Conservation (phyloP, 352 stramenopile genomes). For the Globisporangium emineosum region DNA sequence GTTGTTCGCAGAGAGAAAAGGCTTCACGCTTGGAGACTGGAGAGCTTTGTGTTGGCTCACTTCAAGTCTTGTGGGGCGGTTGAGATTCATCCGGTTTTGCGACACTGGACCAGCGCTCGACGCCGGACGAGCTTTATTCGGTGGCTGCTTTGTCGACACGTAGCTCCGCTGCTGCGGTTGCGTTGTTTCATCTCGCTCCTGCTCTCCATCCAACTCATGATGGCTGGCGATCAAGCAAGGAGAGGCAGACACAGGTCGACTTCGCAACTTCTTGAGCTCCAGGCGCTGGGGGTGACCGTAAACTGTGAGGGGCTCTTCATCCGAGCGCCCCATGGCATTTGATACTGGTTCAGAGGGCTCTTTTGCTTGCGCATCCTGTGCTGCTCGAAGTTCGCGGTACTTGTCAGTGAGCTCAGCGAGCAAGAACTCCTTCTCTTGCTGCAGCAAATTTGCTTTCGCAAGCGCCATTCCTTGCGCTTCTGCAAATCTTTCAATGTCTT, state of each 20-base stretch:
- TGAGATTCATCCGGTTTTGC: conserved; percentile 2
- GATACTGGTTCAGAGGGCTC: conserved; percentile 6
- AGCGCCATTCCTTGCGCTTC: conserved; percentile 35
- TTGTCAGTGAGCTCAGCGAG: conserved; percentile 46
- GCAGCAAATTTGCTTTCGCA: conserved; percentile 33
- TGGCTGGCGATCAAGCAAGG: conserved; percentile 16
- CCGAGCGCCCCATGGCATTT: background rate
- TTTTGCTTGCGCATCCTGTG: conserved; percentile 16
- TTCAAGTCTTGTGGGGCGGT: background rate
- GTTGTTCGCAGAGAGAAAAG: background rate
- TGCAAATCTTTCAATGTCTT: conserved; percentile 9
- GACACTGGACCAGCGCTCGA: conserved; percentile 14
- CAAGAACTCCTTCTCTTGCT: conserved; percentile 59
- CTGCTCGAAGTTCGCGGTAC: conserved; percentile 33
- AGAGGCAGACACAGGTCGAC: conserved; percentile 25
- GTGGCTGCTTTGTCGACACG: background rate
- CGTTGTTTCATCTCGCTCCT: conserved; percentile 3
- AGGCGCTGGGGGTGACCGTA: conserved; percentile 49
- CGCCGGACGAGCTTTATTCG: background rate
- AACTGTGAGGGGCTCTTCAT: conserved; percentile 39
- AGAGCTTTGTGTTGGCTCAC: background rate
- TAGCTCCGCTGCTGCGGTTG: background rate
- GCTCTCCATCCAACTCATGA: background rate
- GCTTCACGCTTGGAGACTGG: background rate
- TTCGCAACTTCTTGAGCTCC: conserved; percentile 30